A percentile compares a stretch with the other conserved stretches of the same genome.
phyloP scores from a whole-genome alignment of 1,284 basidiomycete genomes.

The Puccinia novopanici region DNA sequence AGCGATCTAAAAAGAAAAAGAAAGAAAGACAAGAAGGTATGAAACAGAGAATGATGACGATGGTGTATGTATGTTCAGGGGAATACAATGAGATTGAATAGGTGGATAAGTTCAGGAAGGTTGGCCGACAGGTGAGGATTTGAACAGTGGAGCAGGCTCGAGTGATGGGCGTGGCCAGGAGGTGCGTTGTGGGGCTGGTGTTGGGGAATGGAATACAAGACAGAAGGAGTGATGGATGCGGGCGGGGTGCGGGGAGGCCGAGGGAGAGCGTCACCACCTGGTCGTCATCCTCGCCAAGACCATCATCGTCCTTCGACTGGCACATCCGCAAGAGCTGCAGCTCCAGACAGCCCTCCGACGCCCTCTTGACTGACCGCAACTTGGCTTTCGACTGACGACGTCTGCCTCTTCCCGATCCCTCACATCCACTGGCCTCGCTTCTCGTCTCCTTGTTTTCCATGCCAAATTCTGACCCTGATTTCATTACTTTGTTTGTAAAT shows the following conservation, averaged over 20 bases:
- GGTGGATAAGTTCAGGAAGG: background rate
- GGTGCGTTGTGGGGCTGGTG: background rate
- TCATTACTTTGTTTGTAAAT: too few species aligned
- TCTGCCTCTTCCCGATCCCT: background rate
- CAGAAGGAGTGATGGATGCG: background rate
- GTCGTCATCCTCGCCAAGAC: background rate
- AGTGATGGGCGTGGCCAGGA: background rate
- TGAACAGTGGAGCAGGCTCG: background rate
- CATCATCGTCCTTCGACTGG: background rate
- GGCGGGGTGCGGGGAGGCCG: too few species aligned
- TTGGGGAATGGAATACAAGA: background rate
- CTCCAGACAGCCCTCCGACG: background rate
- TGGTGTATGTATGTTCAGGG: background rate
- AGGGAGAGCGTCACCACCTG: background rate
- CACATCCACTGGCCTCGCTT: background rate
- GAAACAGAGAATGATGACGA: background rate
- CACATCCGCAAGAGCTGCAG: background rate
- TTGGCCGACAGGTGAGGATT: background rate
- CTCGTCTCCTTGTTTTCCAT: conserved; percentile 1
- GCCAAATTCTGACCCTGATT: background rate
- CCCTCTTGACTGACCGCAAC: background rate
- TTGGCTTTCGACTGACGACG: background rate
- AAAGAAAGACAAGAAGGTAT: background rate
- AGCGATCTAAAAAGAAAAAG: background rate
- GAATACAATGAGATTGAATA: background rate